Conservation (phyloP, 768 basidiomycete species). For the Holtermanniella nyarrowii region DNA sequence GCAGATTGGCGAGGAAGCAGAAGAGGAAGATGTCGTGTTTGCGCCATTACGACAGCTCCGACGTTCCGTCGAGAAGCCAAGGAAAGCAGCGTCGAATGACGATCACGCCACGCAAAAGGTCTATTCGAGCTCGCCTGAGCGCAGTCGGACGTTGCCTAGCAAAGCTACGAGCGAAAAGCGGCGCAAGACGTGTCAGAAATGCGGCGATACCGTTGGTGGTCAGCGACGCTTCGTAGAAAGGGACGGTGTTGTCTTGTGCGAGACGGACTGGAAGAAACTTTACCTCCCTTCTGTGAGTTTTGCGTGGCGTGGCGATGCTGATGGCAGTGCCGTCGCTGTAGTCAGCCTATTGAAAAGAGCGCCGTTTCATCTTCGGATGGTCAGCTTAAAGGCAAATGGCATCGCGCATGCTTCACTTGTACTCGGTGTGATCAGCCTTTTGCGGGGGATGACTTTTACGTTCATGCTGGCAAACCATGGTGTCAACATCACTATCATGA, state of each 20-base stretch:
- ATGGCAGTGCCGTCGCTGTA: slow-evolving; percentile 72
- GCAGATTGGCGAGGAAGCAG: slow-evolving; percentile 28
- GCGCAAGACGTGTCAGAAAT: slow-evolving; percentile 54
- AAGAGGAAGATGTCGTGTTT: slow-evolving; percentile 23
- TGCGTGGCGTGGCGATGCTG: slow-evolving; percentile 5
- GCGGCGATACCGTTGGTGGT: slow-evolving; percentile 60
- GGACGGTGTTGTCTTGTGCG: slow-evolving; percentile 73
- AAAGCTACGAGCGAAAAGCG: slow-evolving; percentile 1
- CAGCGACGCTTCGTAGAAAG: slow-evolving; percentile 59
- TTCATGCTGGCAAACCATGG: slow-evolving; percentile 77
- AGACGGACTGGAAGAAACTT: slow-evolving; percentile 89
- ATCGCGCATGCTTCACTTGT: slow-evolving; percentile 83
- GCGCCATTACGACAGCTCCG: slow-evolving; percentile 4
- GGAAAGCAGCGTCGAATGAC: too few species aligned
- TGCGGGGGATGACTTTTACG: slow-evolving; percentile 84
- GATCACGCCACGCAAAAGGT: too few species aligned
- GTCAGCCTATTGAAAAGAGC: slow-evolving; percentile 74
- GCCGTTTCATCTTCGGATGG: slow-evolving; percentile 87
- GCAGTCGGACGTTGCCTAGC: neutral
- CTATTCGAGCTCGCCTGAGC: neutral
- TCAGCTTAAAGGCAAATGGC: slow-evolving; percentile 91
- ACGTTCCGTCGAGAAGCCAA: neutral
- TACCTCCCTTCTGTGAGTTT: slow-evolving; percentile 73
- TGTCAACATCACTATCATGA: slow-evolving; percentile 92
- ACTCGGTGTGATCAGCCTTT: slow-evolving; percentile 75